Evolutionary conservation across 257 asterid species (phyloP), one percentile per base, ranked within the genome.

Genomic region (Lycium ferocissimum): DNA sequence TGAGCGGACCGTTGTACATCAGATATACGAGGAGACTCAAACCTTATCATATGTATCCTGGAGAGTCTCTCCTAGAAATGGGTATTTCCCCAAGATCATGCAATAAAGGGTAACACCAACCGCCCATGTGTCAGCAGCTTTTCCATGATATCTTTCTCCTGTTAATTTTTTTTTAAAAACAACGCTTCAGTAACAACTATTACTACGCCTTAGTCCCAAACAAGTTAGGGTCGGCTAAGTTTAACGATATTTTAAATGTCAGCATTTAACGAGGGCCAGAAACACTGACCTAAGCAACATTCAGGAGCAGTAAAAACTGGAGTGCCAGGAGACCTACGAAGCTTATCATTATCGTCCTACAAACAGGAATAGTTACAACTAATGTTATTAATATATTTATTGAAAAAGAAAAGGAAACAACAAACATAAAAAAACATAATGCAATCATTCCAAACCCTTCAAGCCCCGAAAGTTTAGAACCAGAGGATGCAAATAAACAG

Each of bases 241-340:
- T 78, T 0, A 33, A 78, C 2, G 49, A 53, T 78, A 78, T 51
- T 53, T 15, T 53, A 78, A n/a, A 14, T 53, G 89, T 94, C 98
- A 20, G 97, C 95, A 81, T 87, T 91, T 89, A 92, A 51, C 95
- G 95, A 80, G 83, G 93, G 82, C 90, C 89, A 53, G 97, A 53
- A 78, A 33, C 43, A 93, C 86, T 89, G 82, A 92, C 98, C 99
- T 94, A 93, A 84, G 88, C 98, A 97, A 92, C 99, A 97, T 87
- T 95, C 99, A 0, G 99, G 99, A 57, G 99, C 99, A 79, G 99
- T 97, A 85, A 97, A 97, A 71, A 97, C 99, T 76, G 98, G 99
- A 86, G 99, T 97, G 69, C 99, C 99, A 43, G 99, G 99, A 85
- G 99, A 97, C 40, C 99, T 98, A 11, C 97, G 98, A 58, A 97